Conservation (phyloP, 805 yeast genomes). For the Candida boleticola region DNA sequence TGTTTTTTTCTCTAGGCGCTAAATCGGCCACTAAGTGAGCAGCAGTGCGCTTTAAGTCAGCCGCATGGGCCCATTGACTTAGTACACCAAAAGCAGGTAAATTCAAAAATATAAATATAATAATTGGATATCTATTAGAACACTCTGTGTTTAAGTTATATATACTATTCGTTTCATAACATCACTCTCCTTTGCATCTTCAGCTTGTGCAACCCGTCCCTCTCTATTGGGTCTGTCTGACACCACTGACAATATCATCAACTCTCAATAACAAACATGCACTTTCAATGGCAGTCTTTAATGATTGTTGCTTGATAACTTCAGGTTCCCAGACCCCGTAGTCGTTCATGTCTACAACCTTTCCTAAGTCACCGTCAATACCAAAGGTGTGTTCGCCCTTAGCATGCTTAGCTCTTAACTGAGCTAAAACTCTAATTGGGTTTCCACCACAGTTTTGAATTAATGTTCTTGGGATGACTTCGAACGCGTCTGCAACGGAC, state of each 20-base stretch:
- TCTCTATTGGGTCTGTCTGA: conserved; percentile 47
- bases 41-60: not conserved
- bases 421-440: conserved; percentile 85
- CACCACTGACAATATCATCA: conserved; percentile 97
- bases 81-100: too few relatives aligned
- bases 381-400: conserved; percentile 84
- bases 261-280: conserved; percentile 93
- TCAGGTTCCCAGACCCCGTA: conserved; percentile 99
- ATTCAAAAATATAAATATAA: too few relatives aligned
- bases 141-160: too few relatives aligned
- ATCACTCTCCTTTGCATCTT: too few relatives aligned
- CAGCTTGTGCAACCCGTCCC: too few relatives aligned
- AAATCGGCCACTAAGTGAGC: too few relatives aligned
- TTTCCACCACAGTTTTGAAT: conserved; percentile 98
- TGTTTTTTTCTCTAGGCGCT: too few relatives aligned
- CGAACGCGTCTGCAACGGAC: conserved; percentile 98
- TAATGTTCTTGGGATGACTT: conserved; percentile 95
- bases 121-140: too few relatives aligned
- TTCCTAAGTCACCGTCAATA: conserved; percentile 92
- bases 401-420: conserved; percentile 94
- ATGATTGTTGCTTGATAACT: conserved; percentile 93
- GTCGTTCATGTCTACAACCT: conserved; percentile 89
- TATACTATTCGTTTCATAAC: too few relatives aligned
- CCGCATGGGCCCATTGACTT: too few relatives aligned
- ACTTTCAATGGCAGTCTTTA: conserved; percentile 97